phyloP scores from a whole-genome alignment of 176 grass and related monocot genomes.

The Hordeum marinum region DNA sequence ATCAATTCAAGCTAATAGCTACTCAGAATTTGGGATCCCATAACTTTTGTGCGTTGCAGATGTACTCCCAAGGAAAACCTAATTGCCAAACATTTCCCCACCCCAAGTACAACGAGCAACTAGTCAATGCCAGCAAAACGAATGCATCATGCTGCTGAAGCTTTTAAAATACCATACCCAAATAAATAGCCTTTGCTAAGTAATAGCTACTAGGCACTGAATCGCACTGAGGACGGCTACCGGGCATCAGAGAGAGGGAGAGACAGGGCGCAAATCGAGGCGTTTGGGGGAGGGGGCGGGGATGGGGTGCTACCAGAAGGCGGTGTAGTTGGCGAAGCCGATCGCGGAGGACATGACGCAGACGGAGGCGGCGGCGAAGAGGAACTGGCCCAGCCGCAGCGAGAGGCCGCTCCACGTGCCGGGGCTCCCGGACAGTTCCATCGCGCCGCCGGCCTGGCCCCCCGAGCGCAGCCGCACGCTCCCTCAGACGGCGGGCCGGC shows the following conservation, averaged over 20 bases:
- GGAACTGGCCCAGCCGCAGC: conserved; percentile 68
- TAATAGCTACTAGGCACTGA: no score
- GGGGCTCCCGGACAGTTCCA: conserved; percentile 64
- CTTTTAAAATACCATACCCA: neutral
- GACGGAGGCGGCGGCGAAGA: conserved; percentile 78
- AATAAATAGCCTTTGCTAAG: neutral
- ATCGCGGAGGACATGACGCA: conserved; percentile 66
- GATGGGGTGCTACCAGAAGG: conserved; percentile 57
- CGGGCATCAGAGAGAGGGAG: no score
- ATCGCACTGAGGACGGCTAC: no score
- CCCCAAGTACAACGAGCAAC: neutral
- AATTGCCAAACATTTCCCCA: neutral
- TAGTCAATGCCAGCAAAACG: neutral
- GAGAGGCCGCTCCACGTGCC: conserved; percentile 76
- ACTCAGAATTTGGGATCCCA: neutral
- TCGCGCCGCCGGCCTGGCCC: conserved; percentile 33
- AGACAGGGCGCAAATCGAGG: neutral
- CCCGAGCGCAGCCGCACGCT: neutral
- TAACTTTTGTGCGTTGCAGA: neutral
- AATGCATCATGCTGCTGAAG: neutral
- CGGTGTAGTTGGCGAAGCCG: conserved; percentile 90
- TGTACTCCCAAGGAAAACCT: neutral
- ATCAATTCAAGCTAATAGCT: neutral
- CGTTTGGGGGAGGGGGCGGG: neutral
- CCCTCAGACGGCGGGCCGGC: conserved; percentile 17